Base-by-base conservation (phyloP, 1,284 basidiomycete species). In the Ustilago xerochloae region DNA sequence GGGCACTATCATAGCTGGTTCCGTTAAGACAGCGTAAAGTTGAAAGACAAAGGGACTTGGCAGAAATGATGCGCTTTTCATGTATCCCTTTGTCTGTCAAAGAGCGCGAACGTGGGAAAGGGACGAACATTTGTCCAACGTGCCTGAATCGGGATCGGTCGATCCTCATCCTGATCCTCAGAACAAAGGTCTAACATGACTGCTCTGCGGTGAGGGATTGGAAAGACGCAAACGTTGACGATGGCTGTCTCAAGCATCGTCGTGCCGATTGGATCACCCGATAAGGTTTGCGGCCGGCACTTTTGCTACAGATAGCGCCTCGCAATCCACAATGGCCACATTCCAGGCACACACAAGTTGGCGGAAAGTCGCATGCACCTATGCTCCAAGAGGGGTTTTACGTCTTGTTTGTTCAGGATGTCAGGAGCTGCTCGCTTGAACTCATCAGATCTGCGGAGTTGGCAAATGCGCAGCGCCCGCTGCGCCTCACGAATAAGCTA, bases 361-460 rank as follows among this genome's bases (percentile, higher is more conserved):
- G 15, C 12, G 22, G 41, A 26, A 6, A 18, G 4, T 7, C 22
- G 41, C 41, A 26, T 43, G 15, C 15, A 13, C 5, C 9, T 15
- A 32, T 20, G 24, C 13, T 51, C n/a, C 35, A 28, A 28, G 13
- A 10, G 29, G 15, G 16, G 49, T 1, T 22, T 15, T n/a, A 38
- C 15, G 28, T 7, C 30, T 49, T 49, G 47, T 49, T 36, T 38
- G 35, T 50, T n/a, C 55, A 15, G 22, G 35, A 38, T 48, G 55
- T 36, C 47, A 54, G 52, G 52, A 32, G 52, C 10, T 3, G 26
- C 26, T 45, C 29, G 13, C 47, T 8, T 29, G 4, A 13, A 46
- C 28, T 9, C 18, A 22, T 28, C 28, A 57, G 55, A 57, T 57
- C 35, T 48, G 55, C 55, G 55, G 55, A 57, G 55, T 49, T 57